Conservation (phyloP, 2,329 filamentous ascomycete genomes). For the Verticillium isaacii region DNA sequence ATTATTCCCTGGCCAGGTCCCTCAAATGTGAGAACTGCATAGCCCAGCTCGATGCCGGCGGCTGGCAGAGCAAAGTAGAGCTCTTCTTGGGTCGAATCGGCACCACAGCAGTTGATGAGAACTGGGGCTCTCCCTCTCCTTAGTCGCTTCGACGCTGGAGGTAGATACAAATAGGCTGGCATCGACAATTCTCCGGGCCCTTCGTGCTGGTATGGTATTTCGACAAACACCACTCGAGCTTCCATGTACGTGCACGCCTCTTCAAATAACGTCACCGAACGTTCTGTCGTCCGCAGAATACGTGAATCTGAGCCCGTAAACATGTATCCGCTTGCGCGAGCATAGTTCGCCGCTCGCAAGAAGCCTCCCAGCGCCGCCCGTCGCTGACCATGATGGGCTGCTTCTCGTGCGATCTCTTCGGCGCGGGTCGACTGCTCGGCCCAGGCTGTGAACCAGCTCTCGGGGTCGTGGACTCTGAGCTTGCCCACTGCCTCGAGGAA, state of each 20-base stretch:
- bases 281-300: conserved; percentile 19
- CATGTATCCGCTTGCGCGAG: conserved; percentile 25
- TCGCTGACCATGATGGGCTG: conserved; percentile 20
- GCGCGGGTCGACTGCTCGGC: conserved; percentile 21
- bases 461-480: conserved; percentile 31
- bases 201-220: conserved; percentile 32
- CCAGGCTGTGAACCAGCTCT: conserved; percentile 34
- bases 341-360: conserved; percentile 35
- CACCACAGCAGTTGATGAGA: conserved; percentile 28
- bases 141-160: conserved; percentile 7
- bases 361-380: conserved; percentile 27
- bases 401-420: conserved; percentile 28
- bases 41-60: conserved; percentile 26
- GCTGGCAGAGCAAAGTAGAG: conserved; percentile 25
- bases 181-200: conserved; percentile 14
- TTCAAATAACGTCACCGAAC: conserved; percentile 17
- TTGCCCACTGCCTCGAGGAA: conserved; percentile 18
- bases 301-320: conserved; percentile 16
- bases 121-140: conserved; percentile 23
- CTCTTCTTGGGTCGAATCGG: conserved; percentile 34
- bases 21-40: conserved; percentile 38
- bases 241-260: conserved; percentile 23
- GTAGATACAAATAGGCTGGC: conserved; percentile 31
- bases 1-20: conserved; percentile 39
- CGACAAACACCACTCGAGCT: conserved; percentile 18